These are phyloP conservation scores for Coemansia sp. DNA, from an alignment of 192 early-diverging fungal genomes.

Conservation along the genomic window DNA sequence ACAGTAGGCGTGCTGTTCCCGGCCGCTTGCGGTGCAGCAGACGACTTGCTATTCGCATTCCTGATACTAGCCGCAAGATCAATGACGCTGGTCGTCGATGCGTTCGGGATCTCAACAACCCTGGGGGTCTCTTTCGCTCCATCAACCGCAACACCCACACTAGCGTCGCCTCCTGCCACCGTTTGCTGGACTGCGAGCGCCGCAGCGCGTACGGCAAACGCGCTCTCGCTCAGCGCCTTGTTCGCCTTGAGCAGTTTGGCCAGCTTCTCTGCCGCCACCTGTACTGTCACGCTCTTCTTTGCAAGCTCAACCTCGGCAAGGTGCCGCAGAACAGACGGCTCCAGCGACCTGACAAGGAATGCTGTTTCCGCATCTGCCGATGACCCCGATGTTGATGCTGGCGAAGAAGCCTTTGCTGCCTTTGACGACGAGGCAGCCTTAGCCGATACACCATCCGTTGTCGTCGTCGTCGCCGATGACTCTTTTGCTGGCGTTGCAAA, in stretches of 20 bases:
- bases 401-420: background rate
- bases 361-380: conserved; percentile 34
- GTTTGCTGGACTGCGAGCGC: conserved; percentile 42
- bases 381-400: conserved; percentile 7
- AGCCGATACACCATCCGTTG: background rate
- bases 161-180: conserved; percentile 58
- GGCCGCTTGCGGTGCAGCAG: background rate
- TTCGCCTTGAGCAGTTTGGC: conserved; percentile 24
- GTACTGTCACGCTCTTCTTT: conserved; percentile 38
- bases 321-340: conserved; percentile 45
- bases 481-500: background rate
- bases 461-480: background rate
- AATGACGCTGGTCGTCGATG: conserved; percentile 24
- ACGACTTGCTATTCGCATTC: conserved; percentile 8
- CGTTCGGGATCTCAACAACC: conserved; percentile 31
- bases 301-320: conserved; percentile 41
- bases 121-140: conserved; percentile 29
- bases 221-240: conserved; percentile 16
- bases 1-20: conserved; percentile 12
- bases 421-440: background rate
- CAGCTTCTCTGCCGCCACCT: conserved; percentile 38
- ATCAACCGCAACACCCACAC: conserved; percentile 65
- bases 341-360: conserved; percentile 48
- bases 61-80: conserved; percentile 35
- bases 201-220: conserved; percentile 39